Evolutionary conservation across 164 flowering plant genomes (phyloP), one percentile per base, ranked within the genome.

Genomic region (Protea cynaroides): DNA sequence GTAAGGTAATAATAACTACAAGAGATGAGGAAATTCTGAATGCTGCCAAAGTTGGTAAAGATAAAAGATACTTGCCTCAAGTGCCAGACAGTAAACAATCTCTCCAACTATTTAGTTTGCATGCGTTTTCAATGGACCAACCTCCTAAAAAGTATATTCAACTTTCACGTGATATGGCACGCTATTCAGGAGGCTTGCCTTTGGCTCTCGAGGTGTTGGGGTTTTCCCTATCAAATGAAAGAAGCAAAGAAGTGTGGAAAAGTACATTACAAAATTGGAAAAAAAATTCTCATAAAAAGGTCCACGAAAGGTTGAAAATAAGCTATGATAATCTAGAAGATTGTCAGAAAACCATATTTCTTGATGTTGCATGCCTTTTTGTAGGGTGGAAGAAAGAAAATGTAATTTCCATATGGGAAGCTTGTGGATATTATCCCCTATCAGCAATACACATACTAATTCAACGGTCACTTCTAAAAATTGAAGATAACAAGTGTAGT

Each of bases 1-100:
- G 72, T 59, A 36, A 70, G 50, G 62, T 73, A 34, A 62, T 73
- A 14, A 66, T 66, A 46, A 73, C 70, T 6, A 65, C 67, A 7
- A 52, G 46, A 52, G 25, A 63, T 52, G 19, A 14, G 22, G n/a
- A 51, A 0, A 46, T 63, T 9, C 34, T 62, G 25, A 49, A 6
- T 6, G 23, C 0, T 8, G 24, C 21, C 17, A 9, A 40, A 4
- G 8, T 63, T 18, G 25, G 14, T 49, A 22, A 25, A 19, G 23
- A 34, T 7, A 40, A 19, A 44, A 44, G 25, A 15, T 55, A 55
- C 25, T 13, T 22, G 51, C 25, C 40, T 3, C 25, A 54, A 44
- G 22, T 8, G 19, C 40, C 56, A 61, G 22, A 24, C 43, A 0
- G 0, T 19, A 9, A 37, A 10, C 50, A 65, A 21, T 65, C 69